Evolutionary conservation across 2,329 filamentous ascomycete species (phyloP), one percentile per base, ranked within the genome.

Genomic region (Colletotrichum lindemuthianum): DNA sequence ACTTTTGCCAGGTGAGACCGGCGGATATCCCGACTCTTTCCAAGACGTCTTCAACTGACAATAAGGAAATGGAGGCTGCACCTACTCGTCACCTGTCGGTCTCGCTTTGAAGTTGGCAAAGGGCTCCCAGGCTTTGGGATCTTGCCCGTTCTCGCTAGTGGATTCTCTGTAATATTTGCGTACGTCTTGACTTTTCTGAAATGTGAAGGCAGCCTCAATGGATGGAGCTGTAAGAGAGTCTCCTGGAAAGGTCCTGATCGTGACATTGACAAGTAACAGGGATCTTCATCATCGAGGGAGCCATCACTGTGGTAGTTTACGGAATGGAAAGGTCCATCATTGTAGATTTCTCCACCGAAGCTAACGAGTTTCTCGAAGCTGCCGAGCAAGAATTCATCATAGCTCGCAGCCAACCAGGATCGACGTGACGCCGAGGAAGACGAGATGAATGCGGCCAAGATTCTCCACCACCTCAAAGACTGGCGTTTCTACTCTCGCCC

Each of bases 21-120:
- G 4, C n/a, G 13, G 3, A 2, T 45, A 32, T 11, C 9, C 9
- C 16, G 43, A 16, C 8, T 45, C n/a, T 32, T 10, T 4, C 2
- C 15, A 11, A 9, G 37, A 13, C 37, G 43, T 45, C 6, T 10
- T 45, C 8, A 8, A 10, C 12, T 49, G 12, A 40, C 12, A 9
- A 11, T 2, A 33, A 13, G n/a, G 11, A n/a, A 12, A 15, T 45
- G 1, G 32, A 72, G 72, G 72, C 15, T 77, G 75, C 59, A 75
- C 74, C 8, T 77, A 73, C 63, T 77, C 8, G 71, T 78, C 13
- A 70, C 69, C 8, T 76, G 72, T 43, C 77, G 76, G 75, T 78
- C 69, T 13, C 70, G 76, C 4, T 78, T 73, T 47, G 76, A 78
- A 60, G 72, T 78, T 2, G 74, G 70, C 12, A 74, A 72, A 43